phyloP scores from a whole-genome alignment of 176 grass and related monocot genomes.

The Oryza meridionalis region DNA sequence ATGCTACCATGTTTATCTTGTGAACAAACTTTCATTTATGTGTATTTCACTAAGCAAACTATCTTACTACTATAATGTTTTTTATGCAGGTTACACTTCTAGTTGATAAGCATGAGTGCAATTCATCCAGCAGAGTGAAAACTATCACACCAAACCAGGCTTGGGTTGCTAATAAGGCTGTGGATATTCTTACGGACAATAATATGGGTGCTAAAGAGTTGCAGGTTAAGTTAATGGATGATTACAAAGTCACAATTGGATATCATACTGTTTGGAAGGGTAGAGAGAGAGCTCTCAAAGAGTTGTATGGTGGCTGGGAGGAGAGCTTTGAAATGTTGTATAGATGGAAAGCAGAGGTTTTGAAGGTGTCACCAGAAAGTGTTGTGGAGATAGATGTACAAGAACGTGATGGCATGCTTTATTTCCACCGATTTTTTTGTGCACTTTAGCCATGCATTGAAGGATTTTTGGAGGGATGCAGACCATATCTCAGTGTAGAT shows the following conservation, averaged over 20 bases:
- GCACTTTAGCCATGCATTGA: neutral
- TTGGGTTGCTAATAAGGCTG: neutral
- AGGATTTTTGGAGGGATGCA: neutral
- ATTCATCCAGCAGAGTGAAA: neutral
- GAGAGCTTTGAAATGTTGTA: neutral
- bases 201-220: neutral
- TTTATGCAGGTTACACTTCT: neutral
- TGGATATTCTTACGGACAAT: neutral
- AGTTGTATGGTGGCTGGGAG: neutral
- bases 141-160: neutral
- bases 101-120: neutral
- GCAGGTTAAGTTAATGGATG: neutral
- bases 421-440: neutral
- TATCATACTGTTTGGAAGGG: neutral
- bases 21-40: too few species aligned
- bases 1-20: too few species aligned
- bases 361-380: neutral
- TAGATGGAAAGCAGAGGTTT: neutral
- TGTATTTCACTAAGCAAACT: too few species aligned
- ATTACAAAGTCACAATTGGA: neutral
- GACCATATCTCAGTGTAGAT: neutral
- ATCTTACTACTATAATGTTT: too few species aligned
- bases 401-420: neutral
- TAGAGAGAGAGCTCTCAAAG: neutral
- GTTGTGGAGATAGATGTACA: neutral